phyloP scores from a whole-genome alignment of 2,329 filamentous ascomycete species.

The Colletotrichum lini region DNA sequence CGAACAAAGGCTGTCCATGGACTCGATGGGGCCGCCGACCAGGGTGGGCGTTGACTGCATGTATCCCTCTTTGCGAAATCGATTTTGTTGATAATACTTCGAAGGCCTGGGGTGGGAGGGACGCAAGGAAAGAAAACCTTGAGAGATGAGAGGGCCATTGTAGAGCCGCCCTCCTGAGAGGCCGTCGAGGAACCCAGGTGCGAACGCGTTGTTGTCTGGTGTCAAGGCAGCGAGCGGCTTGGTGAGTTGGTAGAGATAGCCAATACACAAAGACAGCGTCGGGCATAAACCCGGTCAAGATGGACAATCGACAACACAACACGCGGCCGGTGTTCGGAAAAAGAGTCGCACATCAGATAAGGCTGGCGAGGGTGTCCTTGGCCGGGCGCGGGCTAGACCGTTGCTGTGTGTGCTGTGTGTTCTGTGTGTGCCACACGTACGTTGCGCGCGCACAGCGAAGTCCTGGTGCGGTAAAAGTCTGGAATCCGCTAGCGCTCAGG shows the following conservation, averaged over 20 bases:
- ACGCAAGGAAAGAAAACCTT: background rate
- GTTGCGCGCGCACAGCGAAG: background rate
- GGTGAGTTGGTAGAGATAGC: background rate
- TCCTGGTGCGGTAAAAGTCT: conserved; percentile 1
- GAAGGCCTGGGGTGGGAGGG: background rate
- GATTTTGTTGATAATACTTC: background rate
- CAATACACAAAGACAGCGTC: background rate
- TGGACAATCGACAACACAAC: background rate
- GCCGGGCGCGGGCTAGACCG: conserved; percentile 24
- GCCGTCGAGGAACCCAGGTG: background rate
- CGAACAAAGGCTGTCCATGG: background rate
- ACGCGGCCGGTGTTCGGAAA: conserved; percentile 14
- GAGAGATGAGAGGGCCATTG: conserved; percentile 1
- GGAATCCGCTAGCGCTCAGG: background rate
- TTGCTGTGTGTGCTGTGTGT: background rate
- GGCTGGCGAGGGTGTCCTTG: conserved; percentile 10
- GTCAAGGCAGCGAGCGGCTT: background rate
- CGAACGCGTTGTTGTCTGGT: background rate
- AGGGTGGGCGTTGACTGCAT: background rate
- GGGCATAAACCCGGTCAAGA: conserved; percentile 3
- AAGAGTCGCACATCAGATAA: conserved; percentile 19
- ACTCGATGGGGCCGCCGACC: background rate
- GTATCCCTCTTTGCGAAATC: background rate
- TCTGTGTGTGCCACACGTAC: background rate
- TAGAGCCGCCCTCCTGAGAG: background rate